Base-by-base conservation (phyloP, 176 grass and related monocot species). In the Saccharum officinarum region DNA sequence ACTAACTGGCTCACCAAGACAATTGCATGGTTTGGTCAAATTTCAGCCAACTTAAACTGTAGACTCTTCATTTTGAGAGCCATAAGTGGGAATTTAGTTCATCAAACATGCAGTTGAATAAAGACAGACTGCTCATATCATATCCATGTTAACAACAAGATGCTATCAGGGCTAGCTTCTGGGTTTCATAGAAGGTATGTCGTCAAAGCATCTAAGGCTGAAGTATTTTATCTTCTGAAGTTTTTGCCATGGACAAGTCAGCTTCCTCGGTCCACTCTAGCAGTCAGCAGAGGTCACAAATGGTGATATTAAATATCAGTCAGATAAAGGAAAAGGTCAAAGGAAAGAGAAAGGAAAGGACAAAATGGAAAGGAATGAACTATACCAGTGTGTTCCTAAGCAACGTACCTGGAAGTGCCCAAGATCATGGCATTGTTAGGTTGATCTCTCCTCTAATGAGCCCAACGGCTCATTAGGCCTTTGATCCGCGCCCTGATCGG, bases 331-430 rank as follows among this genome's bases (percentile, higher is more conserved):
- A 52, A 79, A 79, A 88, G 25, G 57, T 20, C 55, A 47, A 71
- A 22, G 67, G 17, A 71, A 22, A 78, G 33, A 62, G 7, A 50
- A 22, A 20, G 11, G 39, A 63, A 62, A 69, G 2, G 83, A 78
- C 66, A 71, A 14, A 70, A 11, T 3, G 6, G 34, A 46, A 64
- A 2, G 30, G 3, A n/a, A 4, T 49, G 12, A 7, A 3, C 2
- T 55, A n/a, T 72, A 36, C 11, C 23, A 18, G 49, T 17, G 57
- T 20, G 74, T 22, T 84, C 1, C n/a, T 39, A 34, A 25, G 25
- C 38, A 64, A 41, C 20, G 47, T 83, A 92, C 91, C 91, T 89
- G 75, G 76, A 92, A 92, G 84, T 89, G 85, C 12, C 91, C 87
- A 6, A 61, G 81, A 68, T 75, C 60, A 47, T 30, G 44, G 87